Percentiles rank a stretch among this genome's conserved stretches.
Conservation (phyloP, 805 yeast species). For the Pichia scutulata region DNA sequence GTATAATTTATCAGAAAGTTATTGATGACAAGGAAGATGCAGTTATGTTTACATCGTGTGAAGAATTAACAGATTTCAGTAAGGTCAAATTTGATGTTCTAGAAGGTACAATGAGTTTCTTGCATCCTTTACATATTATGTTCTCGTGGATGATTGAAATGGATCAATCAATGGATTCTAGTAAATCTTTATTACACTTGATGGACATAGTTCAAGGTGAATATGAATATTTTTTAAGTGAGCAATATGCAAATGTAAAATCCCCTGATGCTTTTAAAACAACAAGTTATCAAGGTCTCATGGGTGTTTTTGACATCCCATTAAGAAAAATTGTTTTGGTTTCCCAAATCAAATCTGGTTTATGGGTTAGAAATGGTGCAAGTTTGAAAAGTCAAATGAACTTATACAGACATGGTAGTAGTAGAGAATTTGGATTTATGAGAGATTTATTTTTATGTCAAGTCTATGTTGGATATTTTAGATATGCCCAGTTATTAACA, state of each 20-base stretch:
- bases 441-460: constrained; percentile 75
- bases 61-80: constrained; percentile 16
- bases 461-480: constrained; percentile 38
- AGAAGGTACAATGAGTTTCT: constrained; percentile 50
- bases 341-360: constrained; percentile 80
- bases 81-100: constrained; percentile 36
- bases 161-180: constrained; percentile 22
- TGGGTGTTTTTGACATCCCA: constrained; percentile 59
- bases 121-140: constrained; percentile 75
- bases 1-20: constrained; percentile 1
- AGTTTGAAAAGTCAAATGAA: constrained; percentile 72
- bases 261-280: background rate
- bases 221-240: constrained; percentile 12
- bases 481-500: constrained; percentile 48
- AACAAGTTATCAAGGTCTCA: constrained; percentile 15
- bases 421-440: constrained; percentile 75
- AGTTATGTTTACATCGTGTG: constrained; percentile 13
- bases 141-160: constrained; percentile 64
- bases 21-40: constrained; percentile 22
- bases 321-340: constrained; percentile 67
- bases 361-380: constrained; percentile 92
- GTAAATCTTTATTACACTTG: constrained; percentile 8
- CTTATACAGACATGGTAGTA: constrained; percentile 67
- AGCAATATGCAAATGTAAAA: background rate
- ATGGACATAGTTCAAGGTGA: constrained; percentile 16